Conservation (phyloP, 371 early-diverging fungal genomes). For the Blakeslea trispora region DNA sequence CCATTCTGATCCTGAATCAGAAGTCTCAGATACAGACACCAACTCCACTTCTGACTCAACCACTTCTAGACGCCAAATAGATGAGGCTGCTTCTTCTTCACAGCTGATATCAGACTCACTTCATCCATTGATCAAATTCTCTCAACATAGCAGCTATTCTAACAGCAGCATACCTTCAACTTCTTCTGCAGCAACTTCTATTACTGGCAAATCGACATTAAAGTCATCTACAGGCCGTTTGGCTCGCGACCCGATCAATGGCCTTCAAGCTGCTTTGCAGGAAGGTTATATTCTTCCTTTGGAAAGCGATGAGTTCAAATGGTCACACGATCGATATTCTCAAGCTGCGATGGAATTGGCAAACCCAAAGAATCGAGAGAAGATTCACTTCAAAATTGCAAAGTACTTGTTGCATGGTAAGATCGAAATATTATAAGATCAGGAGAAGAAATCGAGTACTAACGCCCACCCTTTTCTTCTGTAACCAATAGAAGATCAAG, state of each 20-base stretch:
- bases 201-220: not conserved
- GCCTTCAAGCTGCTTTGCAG: slow-evolving; percentile 47
- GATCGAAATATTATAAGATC: not conserved
- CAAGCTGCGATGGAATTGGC: slow-evolving; percentile 52
- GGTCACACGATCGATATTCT: slow-evolving; percentile 51
- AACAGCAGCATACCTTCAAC: not conserved
- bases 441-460: no score
- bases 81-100: not conserved
- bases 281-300: slow-evolving; percentile 48
- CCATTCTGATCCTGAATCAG: slow-evolving; percentile 35
- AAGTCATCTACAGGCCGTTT: slow-evolving; percentile 3
- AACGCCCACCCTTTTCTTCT: slow-evolving; percentile 3
- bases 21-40: slow-evolving; percentile 26
- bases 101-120: not conserved
- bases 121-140: slow-evolving; percentile 12
- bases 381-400: slow-evolving; percentile 44
- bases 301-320: slow-evolving; percentile 46
- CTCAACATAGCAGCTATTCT: not conserved
- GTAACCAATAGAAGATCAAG: slow-evolving; percentile 18
- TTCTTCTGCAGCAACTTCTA: slow-evolving; percentile 1
- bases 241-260: slow-evolving; percentile 38
- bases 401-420: slow-evolving; percentile 32
- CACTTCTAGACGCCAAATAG: not conserved
- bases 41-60: slow-evolving; percentile 2
- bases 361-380: slow-evolving; percentile 31